A percentile compares a stretch with the other conserved stretches of the same genome.
Evolutionary conservation across 78 protist genomes (phyloP).

Genomic region (Protostelium mycophagum): DNA sequence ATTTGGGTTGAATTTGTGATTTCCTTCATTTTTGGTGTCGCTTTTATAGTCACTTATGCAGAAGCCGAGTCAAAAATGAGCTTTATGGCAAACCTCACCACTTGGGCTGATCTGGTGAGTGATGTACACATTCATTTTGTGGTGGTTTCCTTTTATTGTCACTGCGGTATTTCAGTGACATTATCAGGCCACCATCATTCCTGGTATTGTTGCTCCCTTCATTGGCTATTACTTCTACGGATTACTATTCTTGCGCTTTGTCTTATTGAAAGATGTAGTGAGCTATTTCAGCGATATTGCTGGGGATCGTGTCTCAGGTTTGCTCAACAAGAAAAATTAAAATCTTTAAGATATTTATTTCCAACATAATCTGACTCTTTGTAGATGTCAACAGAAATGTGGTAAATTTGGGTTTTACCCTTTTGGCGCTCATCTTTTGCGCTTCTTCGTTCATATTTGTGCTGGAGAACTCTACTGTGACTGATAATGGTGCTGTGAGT

Average conservation of each 20-base stretch:
- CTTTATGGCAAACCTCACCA: no score
- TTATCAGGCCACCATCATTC: background rate
- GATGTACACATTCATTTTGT: background rate
- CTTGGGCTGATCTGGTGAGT: no score
- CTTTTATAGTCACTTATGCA: no score
- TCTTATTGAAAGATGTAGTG: background rate
- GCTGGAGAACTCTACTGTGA: background rate
- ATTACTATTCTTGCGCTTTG: background rate
- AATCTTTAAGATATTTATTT: background rate
- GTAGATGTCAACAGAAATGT: background rate
- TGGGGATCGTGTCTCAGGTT: background rate
- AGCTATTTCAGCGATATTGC: background rate
- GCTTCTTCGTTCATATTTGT: background rate
- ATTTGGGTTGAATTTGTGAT: background rate
- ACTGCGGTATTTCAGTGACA: background rate
- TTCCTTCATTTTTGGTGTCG: background rate
- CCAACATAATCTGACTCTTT: background rate
- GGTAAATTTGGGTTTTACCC: background rate
- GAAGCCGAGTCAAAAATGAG: background rate
- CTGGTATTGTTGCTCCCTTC: background rate
- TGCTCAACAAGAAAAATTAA: background rate
- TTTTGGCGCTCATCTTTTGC: background rate
- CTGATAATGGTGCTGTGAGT: background rate
- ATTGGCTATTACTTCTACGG: background rate
- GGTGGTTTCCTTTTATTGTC: no score